A percentile compares a stretch with the other conserved stretches of the same genome.
phyloP scores from a whole-genome alignment of 805 yeast genomes.

The Pichia phayaonensis region DNA sequence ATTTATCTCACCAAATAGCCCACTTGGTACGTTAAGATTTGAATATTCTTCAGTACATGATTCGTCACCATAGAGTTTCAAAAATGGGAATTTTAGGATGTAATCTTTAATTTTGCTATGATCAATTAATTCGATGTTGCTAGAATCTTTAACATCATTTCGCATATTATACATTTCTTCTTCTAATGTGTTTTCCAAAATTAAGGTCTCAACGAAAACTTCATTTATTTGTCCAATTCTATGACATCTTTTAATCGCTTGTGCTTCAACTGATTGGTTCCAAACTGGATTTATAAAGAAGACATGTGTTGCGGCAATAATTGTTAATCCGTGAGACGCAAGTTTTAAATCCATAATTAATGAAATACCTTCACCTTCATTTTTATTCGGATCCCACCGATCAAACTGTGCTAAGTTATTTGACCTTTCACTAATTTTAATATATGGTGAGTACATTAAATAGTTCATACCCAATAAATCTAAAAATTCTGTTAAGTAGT shows the following conservation, averaged over 20 bases:
- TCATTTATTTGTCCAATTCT: constrained; percentile 63
- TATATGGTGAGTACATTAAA: constrained; percentile 56
- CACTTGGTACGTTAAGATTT: constrained; percentile 14
- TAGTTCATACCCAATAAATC: constrained; percentile 56
- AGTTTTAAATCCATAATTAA: constrained; percentile 60
- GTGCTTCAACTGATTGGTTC: constrained; percentile 64
- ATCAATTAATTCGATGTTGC: constrained; percentile 42
- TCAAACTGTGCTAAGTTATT: constrained; percentile 46
- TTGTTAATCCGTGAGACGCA: constrained; percentile 65
- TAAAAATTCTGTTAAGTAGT: constrained; percentile 54
- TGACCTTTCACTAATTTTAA: constrained; percentile 43
- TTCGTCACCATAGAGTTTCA: constrained; percentile 28
- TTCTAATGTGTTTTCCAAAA: constrained; percentile 55
- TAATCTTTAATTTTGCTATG: constrained; percentile 52
- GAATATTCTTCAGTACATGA: constrained; percentile 26
- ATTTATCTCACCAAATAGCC: constrained; percentile 5
- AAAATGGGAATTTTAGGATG: constrained; percentile 42
- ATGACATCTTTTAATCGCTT: constrained; percentile 71
- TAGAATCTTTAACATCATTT: constrained; percentile 16
- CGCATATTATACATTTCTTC: constrained; percentile 52
- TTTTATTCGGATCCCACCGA: constrained; percentile 25
- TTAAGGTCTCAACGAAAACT: constrained; percentile 62
- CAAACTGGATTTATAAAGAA: constrained; percentile 69
- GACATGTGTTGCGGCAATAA: constrained; percentile 59
- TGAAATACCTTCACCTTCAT: constrained; percentile 42